Base-by-base conservation (phyloP, 2,329 filamentous ascomycete species). In the Neophaeococcomyces aloes region DNA sequence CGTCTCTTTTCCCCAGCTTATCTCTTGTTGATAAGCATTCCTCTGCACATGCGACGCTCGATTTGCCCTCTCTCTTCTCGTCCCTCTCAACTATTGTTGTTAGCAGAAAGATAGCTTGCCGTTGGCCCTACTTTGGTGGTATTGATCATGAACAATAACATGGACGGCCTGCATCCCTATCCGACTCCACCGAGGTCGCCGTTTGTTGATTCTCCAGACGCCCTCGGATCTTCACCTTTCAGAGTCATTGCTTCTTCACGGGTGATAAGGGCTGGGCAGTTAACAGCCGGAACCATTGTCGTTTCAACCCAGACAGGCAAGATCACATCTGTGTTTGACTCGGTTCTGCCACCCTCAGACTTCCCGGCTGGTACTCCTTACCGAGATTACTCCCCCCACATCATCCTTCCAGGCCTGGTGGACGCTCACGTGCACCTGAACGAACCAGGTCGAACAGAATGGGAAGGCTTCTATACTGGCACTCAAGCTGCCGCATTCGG, bases 391-490 rank as follows among this genome's bases (percentile, higher is more conserved):
- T 86, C 83, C 17, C 86, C 89, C 8, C 76, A 81, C 63, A 74
- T 96, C 36, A 70, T 98, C 30, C 73, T 96, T 27, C 91, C 91
- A 0, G 91, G 91, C 15, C 72, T 98, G 23, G 89, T 98, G 14
- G 91, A 98, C 62, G 89, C 91, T 29, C 91, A 98, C 62, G 91
- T 98, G 29, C 91, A 98, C 67, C 77, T 96, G 55, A 96, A 96
- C 59, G 91, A 98, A 67, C 91, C 91, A 0, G 91, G 91, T 32
- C 78, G 91, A 45, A 95, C 89, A 41, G 89, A 95, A 75, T 96
- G 91, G 91, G 91, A 98, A 61, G 91, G 91, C 8, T 98, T 98
- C 70, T 84, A 82, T 70, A 95, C 88, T 1, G 91, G 91, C 38
- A 96, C 91, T 18, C 77, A 85, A 56, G 91, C 91, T 27, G 91